Evolutionary conservation across 2,329 filamentous ascomycete species (phyloP).

Genomic region (Endocalyx cinctus): DNA sequence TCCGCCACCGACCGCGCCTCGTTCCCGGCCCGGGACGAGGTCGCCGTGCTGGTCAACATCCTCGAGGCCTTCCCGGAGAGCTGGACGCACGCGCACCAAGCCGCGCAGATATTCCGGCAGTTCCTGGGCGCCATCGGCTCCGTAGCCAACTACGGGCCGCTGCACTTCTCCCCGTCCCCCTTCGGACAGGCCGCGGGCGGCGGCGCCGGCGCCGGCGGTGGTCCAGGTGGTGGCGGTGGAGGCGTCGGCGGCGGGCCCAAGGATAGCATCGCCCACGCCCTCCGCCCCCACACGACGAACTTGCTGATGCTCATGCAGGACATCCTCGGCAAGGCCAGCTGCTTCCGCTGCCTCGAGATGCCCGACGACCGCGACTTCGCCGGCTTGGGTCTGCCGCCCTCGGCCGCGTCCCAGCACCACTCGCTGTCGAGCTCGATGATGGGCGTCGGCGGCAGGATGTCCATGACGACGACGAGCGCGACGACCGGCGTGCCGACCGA

Average conservation of each 20-base stretch:
- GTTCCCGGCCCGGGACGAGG: slow-evolving; percentile 30
- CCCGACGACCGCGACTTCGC: slow-evolving; percentile 1
- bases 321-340: slow-evolving; percentile 30
- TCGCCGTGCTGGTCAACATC: slow-evolving; percentile 28
- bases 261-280: slow-evolving; percentile 13
- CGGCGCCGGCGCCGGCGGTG: no score
- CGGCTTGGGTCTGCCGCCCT: slow-evolving; percentile 1
- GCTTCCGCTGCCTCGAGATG: slow-evolving; percentile 15
- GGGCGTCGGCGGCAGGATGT: neutral
- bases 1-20: slow-evolving; percentile 17
- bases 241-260: slow-evolving; percentile 7
- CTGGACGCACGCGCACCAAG: slow-evolving; percentile 31
- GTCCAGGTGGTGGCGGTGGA: neutral
- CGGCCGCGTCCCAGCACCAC: no score
- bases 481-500: neutral
- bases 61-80: slow-evolving; percentile 33
- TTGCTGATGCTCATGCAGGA: slow-evolving; percentile 26
- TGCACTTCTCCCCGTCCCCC: slow-evolving; percentile 10
- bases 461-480: neutral
- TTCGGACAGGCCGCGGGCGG: slow-evolving; percentile 1
- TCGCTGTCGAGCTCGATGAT: slow-evolving; percentile 1
- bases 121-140: slow-evolving; percentile 19
- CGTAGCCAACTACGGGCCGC: slow-evolving; percentile 12
- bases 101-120: slow-evolving; percentile 29
- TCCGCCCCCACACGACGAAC: slow-evolving; percentile 13